A percentile compares a stretch with the other conserved stretches of the same genome.
Evolutionary conservation across 768 basidiomycete species (phyloP).

Genomic region (Solioccasus polychromus): DNA sequence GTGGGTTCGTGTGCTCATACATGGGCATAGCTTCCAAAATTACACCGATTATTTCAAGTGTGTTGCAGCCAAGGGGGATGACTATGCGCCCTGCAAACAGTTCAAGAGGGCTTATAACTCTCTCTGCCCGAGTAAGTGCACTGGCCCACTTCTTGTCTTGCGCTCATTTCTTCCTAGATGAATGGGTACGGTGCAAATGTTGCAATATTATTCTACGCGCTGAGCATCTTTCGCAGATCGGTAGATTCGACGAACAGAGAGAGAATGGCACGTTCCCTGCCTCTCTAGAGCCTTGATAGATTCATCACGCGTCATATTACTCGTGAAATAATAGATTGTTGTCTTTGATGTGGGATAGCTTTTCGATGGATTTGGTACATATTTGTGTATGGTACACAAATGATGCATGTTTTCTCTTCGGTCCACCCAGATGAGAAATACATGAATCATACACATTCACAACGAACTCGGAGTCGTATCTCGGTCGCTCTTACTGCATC

Average conservation of each 20-base stretch:
- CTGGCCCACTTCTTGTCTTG: neutral
- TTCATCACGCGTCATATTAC: neutral
- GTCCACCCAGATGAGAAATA: neutral
- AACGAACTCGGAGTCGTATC: conserved; percentile 1
- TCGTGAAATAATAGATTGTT: conserved; percentile 13
- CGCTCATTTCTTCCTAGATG: conserved; percentile 52
- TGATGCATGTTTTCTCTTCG: neutral
- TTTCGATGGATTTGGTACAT: neutral
- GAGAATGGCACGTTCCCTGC: conserved; percentile 92
- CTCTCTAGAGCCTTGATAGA: conserved; percentile 71
- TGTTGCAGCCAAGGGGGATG: conserved; percentile 94
- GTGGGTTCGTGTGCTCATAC: conserved; percentile 1
- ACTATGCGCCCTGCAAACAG: conserved; percentile 97
- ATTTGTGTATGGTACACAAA: too few species aligned
- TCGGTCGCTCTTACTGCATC: neutral
- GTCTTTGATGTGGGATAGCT: too few species aligned
- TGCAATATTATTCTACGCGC: neutral
- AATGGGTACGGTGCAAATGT: conserved; percentile 66
- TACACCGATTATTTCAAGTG: conserved; percentile 99
- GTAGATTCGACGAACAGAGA: conserved; percentile 93
- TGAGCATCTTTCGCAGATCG: conserved; percentile 47
- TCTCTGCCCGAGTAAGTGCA: conserved; percentile 89
- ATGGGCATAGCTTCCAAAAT: conserved; percentile 75
- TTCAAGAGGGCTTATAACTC: conserved; percentile 96
- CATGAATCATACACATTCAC: conserved; percentile 6